Percentiles rank a stretch among this genome's conserved stretches.
phyloP scores from a whole-genome alignment of 495 filamentous ascomycete genomes.

The Tuber melanosporum region DNA sequence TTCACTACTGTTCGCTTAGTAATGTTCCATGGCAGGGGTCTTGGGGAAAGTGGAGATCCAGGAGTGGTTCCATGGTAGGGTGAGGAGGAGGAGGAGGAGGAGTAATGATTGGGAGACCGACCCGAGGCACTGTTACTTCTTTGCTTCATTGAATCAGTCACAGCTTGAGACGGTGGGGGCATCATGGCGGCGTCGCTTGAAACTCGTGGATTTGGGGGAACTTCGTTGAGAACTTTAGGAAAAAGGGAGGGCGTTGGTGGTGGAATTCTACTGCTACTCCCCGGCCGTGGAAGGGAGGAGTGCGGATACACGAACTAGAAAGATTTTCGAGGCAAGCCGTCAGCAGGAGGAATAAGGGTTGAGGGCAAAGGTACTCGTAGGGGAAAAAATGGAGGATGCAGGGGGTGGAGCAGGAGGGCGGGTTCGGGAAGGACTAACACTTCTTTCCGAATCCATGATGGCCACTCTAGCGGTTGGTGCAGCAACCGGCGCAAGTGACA shows the following conservation, averaged over 20 bases:
- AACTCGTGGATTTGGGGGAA: slow-evolving; percentile 35
- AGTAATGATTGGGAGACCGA: slow-evolving; percentile 28
- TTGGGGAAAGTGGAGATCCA: slow-evolving; percentile 24
- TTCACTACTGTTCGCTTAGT: slow-evolving; percentile 31
- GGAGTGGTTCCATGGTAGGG: slow-evolving; percentile 23
- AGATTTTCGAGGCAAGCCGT: slow-evolving; percentile 20
- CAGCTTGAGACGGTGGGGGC: slow-evolving; percentile 39
- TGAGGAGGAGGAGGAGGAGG: slow-evolving; percentile 23
- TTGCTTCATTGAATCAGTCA: slow-evolving; percentile 35
- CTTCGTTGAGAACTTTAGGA: slow-evolving; percentile 29
- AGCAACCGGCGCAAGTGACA: neutral
- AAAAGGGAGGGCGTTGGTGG: slow-evolving; percentile 16
- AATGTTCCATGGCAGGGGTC: slow-evolving; percentile 30
- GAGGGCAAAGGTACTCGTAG: neutral
- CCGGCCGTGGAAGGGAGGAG: slow-evolving; percentile 38
- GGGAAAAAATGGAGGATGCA: neutral
- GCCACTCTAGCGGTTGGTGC: slow-evolving; percentile 10
- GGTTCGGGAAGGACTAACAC: slow-evolving; percentile 20
- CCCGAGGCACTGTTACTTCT: slow-evolving; percentile 22
- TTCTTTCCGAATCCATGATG: slow-evolving; percentile 35
- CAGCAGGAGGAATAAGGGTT: slow-evolving; percentile 24
- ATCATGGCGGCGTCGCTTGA: slow-evolving; percentile 34
- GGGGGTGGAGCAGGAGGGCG: neutral
- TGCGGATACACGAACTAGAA: slow-evolving; percentile 28
- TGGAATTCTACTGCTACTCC: slow-evolving; percentile 33